phyloP scores from a whole-genome alignment of 192 early-diverging fungal species.

The Backusella australiensis region DNA sequence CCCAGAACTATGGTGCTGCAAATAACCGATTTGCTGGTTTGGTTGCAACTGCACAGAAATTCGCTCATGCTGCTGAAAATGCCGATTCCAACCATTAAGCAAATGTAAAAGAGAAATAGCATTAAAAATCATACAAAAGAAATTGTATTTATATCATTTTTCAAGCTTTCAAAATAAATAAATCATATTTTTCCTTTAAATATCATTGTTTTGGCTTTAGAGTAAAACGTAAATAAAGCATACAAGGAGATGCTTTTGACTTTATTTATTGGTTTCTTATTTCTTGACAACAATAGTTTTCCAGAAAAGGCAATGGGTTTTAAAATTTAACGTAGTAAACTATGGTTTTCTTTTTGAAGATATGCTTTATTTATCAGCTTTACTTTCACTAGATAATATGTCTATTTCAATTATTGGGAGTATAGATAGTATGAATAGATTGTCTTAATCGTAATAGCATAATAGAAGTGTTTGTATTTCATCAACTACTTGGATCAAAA shows the following conservation, averaged over 20 bases:
- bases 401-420: neutral
- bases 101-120: neutral
- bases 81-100: neutral
- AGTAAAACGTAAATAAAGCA: neutral
- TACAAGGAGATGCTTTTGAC: too few relatives aligned
- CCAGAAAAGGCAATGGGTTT: neutral
- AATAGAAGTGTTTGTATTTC: too few relatives aligned
- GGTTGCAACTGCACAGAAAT: constrained; percentile 21
- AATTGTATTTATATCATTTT: constrained; percentile 2
- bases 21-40: constrained; percentile 25
- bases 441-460: too few relatives aligned
- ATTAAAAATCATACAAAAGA: neutral
- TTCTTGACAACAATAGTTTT: neutral
- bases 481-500: neutral
- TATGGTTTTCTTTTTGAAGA: neutral
- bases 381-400: neutral
- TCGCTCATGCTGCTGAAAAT: constrained; percentile 18
- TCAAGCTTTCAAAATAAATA: neutral
- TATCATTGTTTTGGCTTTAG: neutral
- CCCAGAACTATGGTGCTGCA: constrained; percentile 12
- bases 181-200: neutral
- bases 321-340: too few relatives aligned
- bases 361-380: neutral
- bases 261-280: neutral
- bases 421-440: neutral